Base-by-base conservation (phyloP, 139 green algal species). In the Chlorella sp. region DNA sequence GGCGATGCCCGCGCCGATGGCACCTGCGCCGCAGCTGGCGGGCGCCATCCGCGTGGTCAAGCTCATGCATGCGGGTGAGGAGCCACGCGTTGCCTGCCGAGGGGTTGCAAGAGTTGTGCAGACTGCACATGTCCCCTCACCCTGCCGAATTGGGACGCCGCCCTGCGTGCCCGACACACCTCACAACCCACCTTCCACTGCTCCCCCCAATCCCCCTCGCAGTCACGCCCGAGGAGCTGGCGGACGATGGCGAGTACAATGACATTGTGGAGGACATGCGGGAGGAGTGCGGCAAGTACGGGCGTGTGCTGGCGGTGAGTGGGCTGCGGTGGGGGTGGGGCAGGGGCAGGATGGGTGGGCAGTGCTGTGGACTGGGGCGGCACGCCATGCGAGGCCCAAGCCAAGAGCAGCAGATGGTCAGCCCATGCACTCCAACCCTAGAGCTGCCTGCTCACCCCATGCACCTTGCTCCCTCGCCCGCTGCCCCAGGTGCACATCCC, bases 261-360 rank as follows among this genome's bases (percentile, higher is more conserved):
- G 97, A 99, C 79, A 99, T 99, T 83, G 48, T 97, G 82, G 94
- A 98, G 76, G 96, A 96, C 84, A 96, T 94, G 90, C 84, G 89
- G 17, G 92, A 96, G 43, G 94, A 98, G 89, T 95, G 92, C 72
- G 85, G 74, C 65, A 96, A 95, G 86, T 85, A 83, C 76, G 80
- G 84, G 36, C 48, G 40, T 8, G 77, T 90, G 22, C 22, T 79
- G 19, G 64, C 62, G 74, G 54, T 87, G 48, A 30, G 84, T 30
- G 19, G 22, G 24, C 46, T 26, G 46, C 14, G 3, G 30, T 16
- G 5, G 56, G 6, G 5, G 67, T 80, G 60, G 90, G 92, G 26
- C 89, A 93, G 89, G 92, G 90, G 62, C 22, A 26, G 69, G 69
- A 74, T 14, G 69, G 36, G 13, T 2, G 8, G 38, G 32, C 16